Evolutionary conservation across 2,329 filamentous ascomycete species (phyloP).

Genomic region (Plectosphaerella sp.): DNA sequence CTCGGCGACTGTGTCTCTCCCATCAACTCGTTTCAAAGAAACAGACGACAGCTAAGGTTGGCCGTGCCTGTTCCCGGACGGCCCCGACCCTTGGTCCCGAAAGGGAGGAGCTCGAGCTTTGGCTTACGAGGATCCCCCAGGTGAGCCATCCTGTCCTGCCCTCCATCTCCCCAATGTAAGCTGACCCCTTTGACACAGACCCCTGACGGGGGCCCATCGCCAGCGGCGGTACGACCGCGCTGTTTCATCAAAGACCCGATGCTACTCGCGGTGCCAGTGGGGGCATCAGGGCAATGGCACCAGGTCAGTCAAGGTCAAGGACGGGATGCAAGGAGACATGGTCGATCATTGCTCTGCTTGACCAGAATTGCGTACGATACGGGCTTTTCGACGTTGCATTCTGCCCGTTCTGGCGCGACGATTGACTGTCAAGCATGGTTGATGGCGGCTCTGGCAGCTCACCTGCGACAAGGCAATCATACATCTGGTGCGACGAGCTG

Average conservation of each 20-base stretch:
- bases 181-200: not conserved
- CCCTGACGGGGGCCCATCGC: not conserved
- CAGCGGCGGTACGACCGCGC: not conserved
- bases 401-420: not conserved
- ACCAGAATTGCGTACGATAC: not conserved
- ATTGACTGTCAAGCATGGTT: not conserved
- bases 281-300: no score
- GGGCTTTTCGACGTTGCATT: not conserved
- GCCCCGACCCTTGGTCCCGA: not conserved
- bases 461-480: not conserved
- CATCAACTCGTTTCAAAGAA: not conserved
- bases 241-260: not conserved
- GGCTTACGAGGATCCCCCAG: not conserved
- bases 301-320: no score
- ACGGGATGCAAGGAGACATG: not conserved
- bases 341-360: not conserved
- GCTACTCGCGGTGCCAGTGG: not conserved
- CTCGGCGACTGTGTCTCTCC: no score
- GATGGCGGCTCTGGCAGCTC: not conserved
- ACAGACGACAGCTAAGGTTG: not conserved
- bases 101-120: not conserved
- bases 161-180: not conserved
- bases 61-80: not conserved
- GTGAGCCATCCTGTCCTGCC: not conserved
- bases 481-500: not conserved